phyloP scores from a whole-genome alignment of 2,329 filamentous ascomycete species.

The Zasmidium cellare region DNA sequence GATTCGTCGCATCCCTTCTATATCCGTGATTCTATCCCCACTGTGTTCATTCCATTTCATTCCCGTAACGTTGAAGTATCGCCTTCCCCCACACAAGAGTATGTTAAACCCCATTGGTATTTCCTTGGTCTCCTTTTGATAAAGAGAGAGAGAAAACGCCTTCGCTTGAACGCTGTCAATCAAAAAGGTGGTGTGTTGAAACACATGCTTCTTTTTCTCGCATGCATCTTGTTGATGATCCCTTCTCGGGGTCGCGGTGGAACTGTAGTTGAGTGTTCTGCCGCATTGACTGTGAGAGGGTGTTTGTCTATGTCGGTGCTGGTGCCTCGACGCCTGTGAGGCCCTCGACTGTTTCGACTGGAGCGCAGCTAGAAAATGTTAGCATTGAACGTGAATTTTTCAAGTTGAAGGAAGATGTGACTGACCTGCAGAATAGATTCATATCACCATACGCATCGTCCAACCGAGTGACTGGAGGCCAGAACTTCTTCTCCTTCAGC shows the following conservation, averaged over 20 bases:
- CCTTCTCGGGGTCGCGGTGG: background rate
- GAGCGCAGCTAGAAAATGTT: slow-evolving; percentile 59
- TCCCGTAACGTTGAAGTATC: slow-evolving; percentile 5
- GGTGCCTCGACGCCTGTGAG: slow-evolving; percentile 36
- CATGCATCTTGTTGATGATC: background rate
- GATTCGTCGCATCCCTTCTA: background rate
- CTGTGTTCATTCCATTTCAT: background rate
- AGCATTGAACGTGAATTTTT: background rate
- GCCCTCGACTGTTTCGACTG: slow-evolving; percentile 62
- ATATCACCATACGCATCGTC: slow-evolving; percentile 89
- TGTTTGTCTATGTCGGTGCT: slow-evolving; percentile 19
- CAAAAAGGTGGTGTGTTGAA: slow-evolving; percentile 22
- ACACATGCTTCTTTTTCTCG: background rate
- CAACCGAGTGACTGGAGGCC: slow-evolving; percentile 82
- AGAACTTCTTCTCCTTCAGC: slow-evolving; percentile 95
- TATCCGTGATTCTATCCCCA: background rate
- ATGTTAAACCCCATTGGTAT: background rate
- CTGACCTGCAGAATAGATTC: slow-evolving; percentile 83
- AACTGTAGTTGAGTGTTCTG: background rate
- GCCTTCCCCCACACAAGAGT: background rate
- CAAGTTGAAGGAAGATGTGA: background rate
- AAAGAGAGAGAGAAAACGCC: slow-evolving; percentile 17
- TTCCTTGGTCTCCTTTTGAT: background rate
- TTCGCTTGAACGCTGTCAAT: slow-evolving; percentile 27
- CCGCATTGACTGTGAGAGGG: slow-evolving; percentile 4